Evolutionary conservation across 192 early-diverging fungal species (phyloP), one percentile per base, ranked within the genome.

Genomic region (Chytriomyces sp.): DNA sequence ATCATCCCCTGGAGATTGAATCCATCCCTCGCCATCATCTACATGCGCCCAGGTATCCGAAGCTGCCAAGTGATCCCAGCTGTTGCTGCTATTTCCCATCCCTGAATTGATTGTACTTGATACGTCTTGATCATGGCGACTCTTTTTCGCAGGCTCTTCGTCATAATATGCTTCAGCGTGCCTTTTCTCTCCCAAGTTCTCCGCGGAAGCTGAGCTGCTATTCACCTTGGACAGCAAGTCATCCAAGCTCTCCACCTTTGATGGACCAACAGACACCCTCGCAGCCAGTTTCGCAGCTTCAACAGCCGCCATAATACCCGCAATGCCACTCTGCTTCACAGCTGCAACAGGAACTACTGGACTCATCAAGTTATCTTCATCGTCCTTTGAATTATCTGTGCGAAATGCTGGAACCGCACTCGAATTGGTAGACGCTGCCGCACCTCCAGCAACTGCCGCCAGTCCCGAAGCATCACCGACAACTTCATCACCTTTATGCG

Each of bases 401-500:
- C 35, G 35, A 35, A 35, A 35, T 4, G 35, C 35, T 35, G 35
- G 35, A 35, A 35, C 35, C 35, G 35, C 35, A 35, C 1, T 35
- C 35, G 35, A 35, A 4, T 35, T 35, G 35, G 35, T 3, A 35
- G 35, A 35, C 35, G 35, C 35, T 35, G 35, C 35, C 2, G 35
- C 35, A 35, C 35, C 35, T 35, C 35, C 35, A 35, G 35, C 35
- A 4, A 35, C 35, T 35, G 35, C 69, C 47, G 69, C 69, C 16
- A 65, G 48, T 44, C 10, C 67, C 43, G 18, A 44, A 5, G 49
- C 23, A 6, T 49, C 16, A n/a, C 48, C 68, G 35, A 35, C 35
- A n/a, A 82, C 64, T 53, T 82, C 83, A 46, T 83, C 81, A 6
- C 84, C 84, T 67, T 83, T 83, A 57, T 83, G 81, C 18, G 81